Evolutionary conservation across 208 protist genomes (phyloP).

Genomic region (Crithidia fasciculata): DNA sequence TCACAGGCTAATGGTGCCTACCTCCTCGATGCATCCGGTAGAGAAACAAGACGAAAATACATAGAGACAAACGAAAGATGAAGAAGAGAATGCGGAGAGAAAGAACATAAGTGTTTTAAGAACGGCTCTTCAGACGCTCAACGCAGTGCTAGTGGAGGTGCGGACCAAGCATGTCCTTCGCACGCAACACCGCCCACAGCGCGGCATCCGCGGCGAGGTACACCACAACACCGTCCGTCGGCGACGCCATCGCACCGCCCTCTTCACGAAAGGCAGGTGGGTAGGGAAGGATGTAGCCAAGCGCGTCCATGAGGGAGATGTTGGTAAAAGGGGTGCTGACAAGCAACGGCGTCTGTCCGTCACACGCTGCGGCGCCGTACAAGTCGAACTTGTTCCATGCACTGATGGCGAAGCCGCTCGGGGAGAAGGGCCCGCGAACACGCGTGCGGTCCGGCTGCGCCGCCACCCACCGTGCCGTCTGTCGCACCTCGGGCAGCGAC

Average conservation of each 20-base stretch:
- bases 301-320: slow-evolving; percentile 34
- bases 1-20: no score
- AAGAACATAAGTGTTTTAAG: no score
- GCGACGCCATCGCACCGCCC: neutral
- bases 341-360: slow-evolving; percentile 12
- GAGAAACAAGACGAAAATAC: no score
- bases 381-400: slow-evolving; percentile 39
- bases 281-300: slow-evolving; percentile 33
- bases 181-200: slow-evolving; percentile 24
- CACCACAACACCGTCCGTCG: slow-evolving; percentile 12
- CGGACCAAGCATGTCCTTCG: neutral
- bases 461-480: slow-evolving; percentile 17
- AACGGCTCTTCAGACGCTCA: neutral
- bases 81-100: no score
- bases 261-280: neutral
- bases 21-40: no score
- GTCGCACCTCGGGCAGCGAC: neutral
- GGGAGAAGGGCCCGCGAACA: slow-evolving; percentile 16
- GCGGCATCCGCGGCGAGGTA: slow-evolving; percentile 11
- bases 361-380: slow-evolving; percentile 24
- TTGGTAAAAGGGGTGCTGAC: slow-evolving; percentile 33
- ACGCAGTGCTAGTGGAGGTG: slow-evolving; percentile 17
- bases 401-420: slow-evolving; percentile 34
- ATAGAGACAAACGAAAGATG: no score
- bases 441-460: slow-evolving; percentile 28